These are phyloP conservation scores for Puccinellia tenuiflora DNA, from an alignment of 176 grass and related monocot genomes.

Conservation along the genomic window DNA sequence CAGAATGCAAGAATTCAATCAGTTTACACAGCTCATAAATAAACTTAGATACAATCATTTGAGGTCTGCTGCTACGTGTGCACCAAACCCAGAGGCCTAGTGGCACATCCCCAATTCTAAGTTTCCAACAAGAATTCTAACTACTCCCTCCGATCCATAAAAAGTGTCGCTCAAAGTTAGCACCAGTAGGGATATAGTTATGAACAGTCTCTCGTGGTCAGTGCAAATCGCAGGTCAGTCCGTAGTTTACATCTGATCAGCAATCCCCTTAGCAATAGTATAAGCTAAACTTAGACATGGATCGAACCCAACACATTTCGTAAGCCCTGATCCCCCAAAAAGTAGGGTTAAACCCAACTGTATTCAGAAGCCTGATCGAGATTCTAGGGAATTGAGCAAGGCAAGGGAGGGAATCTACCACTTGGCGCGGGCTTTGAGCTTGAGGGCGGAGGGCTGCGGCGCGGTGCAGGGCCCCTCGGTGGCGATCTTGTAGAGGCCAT, in stretches of 20 bases:
- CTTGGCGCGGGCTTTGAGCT: slow-evolving; percentile 85
- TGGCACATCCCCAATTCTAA: too few species aligned
- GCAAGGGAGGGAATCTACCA: slow-evolving; percentile 44
- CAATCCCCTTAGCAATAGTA: background rate
- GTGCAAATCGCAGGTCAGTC: background rate
- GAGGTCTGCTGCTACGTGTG: background rate
- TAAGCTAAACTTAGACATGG: background rate
- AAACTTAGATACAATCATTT: too few species aligned
- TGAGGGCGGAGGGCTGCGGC: slow-evolving; percentile 83
- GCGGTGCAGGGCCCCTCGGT: slow-evolving; percentile 89
- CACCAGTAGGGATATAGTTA: background rate
- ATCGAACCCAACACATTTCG: background rate
- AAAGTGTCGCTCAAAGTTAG: too few species aligned
- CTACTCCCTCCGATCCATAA: too few species aligned
- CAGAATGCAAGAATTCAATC: too few species aligned
- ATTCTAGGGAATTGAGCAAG: background rate
- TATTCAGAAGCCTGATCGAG: background rate
- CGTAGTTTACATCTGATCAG: background rate
- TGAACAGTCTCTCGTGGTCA: background rate
- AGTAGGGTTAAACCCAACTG: background rate
- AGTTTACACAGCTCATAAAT: too few species aligned
- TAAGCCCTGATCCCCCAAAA: background rate
- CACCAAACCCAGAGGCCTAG: background rate
- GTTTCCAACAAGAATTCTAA: background rate
- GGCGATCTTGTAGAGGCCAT: slow-evolving; percentile 95